Evolutionary conservation across 257 asterid genomes (phyloP).

Genomic region (Solanum gracilifrons): DNA sequence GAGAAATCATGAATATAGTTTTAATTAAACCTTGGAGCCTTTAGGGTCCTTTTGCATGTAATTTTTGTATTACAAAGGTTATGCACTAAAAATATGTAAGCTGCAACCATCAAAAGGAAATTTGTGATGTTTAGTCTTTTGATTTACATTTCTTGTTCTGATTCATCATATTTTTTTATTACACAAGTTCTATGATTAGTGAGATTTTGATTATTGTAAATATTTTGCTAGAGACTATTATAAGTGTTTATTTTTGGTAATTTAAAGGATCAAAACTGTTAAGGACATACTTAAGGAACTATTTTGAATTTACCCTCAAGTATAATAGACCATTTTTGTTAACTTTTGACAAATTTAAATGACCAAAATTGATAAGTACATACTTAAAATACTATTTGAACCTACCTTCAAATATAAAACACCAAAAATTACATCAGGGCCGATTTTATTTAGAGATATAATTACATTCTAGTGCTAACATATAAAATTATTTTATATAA

Average conservation of each 20-base stretch:
- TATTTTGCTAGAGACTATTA: neutral
- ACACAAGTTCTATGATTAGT: neutral
- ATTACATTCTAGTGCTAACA: no score
- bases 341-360: no score
- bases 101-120: neutral
- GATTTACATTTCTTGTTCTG: neutral
- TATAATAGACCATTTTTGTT: no score
- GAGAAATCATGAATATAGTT: neutral
- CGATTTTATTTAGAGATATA: no score
- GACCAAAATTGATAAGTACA: neutral
- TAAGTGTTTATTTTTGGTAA: neutral
- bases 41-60: neutral
- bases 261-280: neutral
- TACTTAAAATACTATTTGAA: no score
- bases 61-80: neutral
- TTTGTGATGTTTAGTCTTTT: neutral
- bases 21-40: neutral
- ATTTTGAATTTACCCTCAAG: no score
- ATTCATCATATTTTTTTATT: neutral
- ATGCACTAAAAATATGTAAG: neutral
- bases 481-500: no score
- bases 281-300: no score
- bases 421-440: no score
- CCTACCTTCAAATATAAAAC: neutral
- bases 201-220: neutral